A percentile compares a stretch with the other conserved stretches of the same genome.
phyloP scores from a whole-genome alignment of 768 basidiomycete species.

The Boletales sp. region DNA sequence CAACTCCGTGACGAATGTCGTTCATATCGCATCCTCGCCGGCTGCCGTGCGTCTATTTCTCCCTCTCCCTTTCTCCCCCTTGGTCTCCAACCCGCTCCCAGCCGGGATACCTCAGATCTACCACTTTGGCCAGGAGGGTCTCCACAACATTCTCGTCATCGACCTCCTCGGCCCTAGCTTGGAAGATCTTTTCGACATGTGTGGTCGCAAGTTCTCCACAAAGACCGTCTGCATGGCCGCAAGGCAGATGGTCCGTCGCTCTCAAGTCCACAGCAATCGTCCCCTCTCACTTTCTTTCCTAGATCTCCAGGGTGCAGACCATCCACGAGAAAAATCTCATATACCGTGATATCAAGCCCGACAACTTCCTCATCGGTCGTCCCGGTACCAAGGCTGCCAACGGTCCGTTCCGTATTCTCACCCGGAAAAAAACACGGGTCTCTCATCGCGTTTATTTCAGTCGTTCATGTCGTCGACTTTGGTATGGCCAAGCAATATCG shows the following conservation, averaged over 20 bases:
- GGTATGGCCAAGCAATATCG: slow-evolving; percentile 99
- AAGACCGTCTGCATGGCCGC: slow-evolving; percentile 99
- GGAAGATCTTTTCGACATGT: slow-evolving; percentile 99
- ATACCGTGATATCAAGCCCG: slow-evolving; percentile 99
- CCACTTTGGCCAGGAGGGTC: slow-evolving; percentile 98
- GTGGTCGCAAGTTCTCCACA: slow-evolving; percentile 93
- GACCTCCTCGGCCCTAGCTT: slow-evolving; percentile 95
- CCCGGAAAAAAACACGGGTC: neutral
- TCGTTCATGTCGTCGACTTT: slow-evolving; percentile 95
- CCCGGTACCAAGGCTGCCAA: slow-evolving; percentile 89
- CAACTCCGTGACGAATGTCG: slow-evolving; percentile 98
- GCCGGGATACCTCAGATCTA: slow-evolving; percentile 99
- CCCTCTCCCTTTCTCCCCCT: slow-evolving; percentile 5
- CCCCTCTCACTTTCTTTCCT: slow-evolving; percentile 7
- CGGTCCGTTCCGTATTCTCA: slow-evolving; percentile 36
- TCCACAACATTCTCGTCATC: slow-evolving; percentile 98
- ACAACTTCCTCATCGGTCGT: slow-evolving; percentile 97
- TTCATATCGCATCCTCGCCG: slow-evolving; percentile 87
- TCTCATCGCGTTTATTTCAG: slow-evolving; percentile 34
- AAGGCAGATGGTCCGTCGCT: slow-evolving; percentile 78
- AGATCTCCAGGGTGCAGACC: slow-evolving; percentile 94
- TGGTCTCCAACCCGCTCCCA: slow-evolving; percentile 33
- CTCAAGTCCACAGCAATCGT: neutral
- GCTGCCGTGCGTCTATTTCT: slow-evolving; percentile 67
- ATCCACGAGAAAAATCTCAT: slow-evolving; percentile 99